Base-by-base conservation (phyloP, 345 rosid genomes). In the Angophora floribunda region DNA sequence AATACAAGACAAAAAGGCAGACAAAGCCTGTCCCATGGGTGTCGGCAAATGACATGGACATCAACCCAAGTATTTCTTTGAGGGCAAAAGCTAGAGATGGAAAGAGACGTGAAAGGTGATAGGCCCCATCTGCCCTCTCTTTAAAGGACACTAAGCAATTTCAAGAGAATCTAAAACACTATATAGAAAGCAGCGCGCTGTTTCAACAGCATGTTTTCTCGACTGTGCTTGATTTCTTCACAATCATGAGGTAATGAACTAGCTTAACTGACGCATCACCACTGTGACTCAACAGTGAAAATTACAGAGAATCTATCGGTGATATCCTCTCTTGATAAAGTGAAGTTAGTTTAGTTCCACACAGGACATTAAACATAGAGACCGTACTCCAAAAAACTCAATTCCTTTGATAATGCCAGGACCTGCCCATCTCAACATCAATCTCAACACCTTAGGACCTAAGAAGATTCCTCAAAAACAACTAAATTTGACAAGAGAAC, bases 41-140 rank as follows among this genome's bases (percentile, higher is more conserved):
- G 90, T 89, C 90, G 90, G 90, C 13, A 63, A 84, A 87, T 61
- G 90, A 89, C 85, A 82, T 80, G 86, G 89, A 89, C 90, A 89
- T 85, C 47, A 65, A 67, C 57, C 50, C 55, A 86, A 44, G 51
- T 89, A 53, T 86, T 47, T n/a, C 84, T 75, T 41, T 75, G 28
- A 67, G 57, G 90, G 86, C 87, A 89, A 87, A 89, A 89, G 90
- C 53, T 52, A 85, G 87, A n/a, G 84, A 63, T 51, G 85, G 88
- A 87, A 65, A 89, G 84, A 36, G 84, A 65, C 88, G 67, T 87
- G n/a, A 82, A 86, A 87, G 85, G 86, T 13, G 26, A 30, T 26
- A 36, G 90, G 90, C 85, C 90, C 90, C 88, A 82, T 87, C 87
- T 65, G 85, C 67, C 52, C 80, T 89, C 67, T 67, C 53, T 80